Evolutionary conservation across 2,329 filamentous ascomycete genomes (phyloP).

Genomic region (Colletotrichum tropicale): DNA sequence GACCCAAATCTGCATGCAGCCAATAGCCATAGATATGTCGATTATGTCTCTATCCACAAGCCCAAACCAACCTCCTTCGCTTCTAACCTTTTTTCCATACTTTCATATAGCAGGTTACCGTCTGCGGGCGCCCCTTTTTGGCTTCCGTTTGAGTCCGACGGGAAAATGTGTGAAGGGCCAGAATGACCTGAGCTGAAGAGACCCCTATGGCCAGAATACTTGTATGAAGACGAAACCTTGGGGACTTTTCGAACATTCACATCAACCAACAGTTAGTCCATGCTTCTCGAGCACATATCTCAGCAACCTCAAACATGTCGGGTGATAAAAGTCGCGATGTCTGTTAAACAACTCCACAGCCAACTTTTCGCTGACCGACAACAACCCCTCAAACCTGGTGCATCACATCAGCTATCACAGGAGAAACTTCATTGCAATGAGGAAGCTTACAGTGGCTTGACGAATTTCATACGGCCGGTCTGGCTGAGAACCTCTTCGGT

Average conservation of each 20-base stretch:
- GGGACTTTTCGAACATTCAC: background rate
- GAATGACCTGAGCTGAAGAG: background rate
- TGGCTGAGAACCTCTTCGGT: background rate
- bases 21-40: background rate
- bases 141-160: background rate
- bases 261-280: background rate
- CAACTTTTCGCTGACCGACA: background rate
- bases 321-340: background rate
- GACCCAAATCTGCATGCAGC: background rate
- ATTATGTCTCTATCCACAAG: background rate
- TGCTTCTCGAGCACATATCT: background rate
- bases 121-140: background rate
- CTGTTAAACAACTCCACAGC: background rate
- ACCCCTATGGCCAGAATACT: too few relatives aligned
- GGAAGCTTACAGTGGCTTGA: background rate
- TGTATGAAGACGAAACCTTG: background rate
- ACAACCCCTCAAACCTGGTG: background rate
- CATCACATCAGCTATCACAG: background rate
- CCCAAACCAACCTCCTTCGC: background rate
- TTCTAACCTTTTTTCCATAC: background rate
- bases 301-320: background rate
- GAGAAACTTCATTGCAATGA: background rate
- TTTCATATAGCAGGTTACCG: background rate
- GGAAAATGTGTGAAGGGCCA: background rate
- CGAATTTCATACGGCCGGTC: slow-evolving; percentile 7